Conservation (phyloP, 2,329 filamentous ascomycete genomes). For the Hirsutella thompsonii region DNA sequence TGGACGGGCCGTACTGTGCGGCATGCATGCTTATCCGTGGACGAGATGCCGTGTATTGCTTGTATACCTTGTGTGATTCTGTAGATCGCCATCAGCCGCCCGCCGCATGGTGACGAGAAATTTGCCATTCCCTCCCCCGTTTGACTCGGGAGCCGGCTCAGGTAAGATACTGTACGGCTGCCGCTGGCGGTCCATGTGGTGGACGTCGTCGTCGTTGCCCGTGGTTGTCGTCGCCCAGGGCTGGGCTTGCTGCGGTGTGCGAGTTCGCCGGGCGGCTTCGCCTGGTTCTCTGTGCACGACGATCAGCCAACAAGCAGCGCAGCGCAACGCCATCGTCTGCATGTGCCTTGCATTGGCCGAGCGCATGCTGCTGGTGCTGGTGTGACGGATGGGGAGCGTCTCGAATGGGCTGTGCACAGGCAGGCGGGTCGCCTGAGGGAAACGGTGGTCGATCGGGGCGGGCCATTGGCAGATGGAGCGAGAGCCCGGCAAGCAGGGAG, state of each 20-base stretch:
- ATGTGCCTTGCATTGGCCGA: constrained; percentile 10
- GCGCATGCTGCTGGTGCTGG: constrained; percentile 3
- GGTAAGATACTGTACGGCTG: too few species aligned
- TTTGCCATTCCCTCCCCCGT: neutral
- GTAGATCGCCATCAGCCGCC: constrained; percentile 4
- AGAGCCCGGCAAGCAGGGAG: constrained; percentile 1
- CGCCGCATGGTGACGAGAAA: neutral
- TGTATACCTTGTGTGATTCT: neutral
- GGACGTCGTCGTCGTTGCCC: neutral
- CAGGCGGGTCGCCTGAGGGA: constrained; percentile 4
- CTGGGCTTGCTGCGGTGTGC: neutral
- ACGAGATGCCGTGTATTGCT: neutral
- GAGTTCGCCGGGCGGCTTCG: too few species aligned
- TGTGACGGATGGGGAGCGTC: constrained; percentile 2
- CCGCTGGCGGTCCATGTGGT: too few species aligned
- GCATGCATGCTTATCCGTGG: neutral
- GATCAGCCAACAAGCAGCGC: constrained; percentile 1
- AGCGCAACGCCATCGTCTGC: constrained; percentile 4
- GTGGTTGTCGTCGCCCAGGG: too few species aligned
- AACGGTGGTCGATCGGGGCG: neutral
- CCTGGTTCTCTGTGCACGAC: neutral
- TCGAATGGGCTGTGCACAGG: constrained; percentile 6
- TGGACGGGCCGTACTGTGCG: neutral
- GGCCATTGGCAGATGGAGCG: neutral
- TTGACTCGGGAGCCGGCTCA: neutral